Evolutionary conservation across 139 green algal species (phyloP).

Genomic region (Coelastrella sp.): DNA sequence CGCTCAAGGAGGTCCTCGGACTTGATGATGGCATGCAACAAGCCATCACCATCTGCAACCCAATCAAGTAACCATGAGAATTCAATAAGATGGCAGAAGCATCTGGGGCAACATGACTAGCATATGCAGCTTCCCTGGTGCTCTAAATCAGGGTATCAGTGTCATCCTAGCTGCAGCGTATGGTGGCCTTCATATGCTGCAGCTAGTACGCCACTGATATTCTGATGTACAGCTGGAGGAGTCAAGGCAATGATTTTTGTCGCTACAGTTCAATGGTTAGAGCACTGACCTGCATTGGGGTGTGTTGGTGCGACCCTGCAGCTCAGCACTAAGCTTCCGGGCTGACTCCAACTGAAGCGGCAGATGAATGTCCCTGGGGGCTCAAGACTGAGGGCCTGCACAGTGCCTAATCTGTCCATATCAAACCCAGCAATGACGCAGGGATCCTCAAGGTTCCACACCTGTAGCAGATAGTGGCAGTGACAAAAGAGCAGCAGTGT

Average conservation of each 20-base stretch:
- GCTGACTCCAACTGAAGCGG: slow-evolving; percentile 71
- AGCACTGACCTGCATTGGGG: slow-evolving; percentile 50
- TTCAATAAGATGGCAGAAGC: neutral
- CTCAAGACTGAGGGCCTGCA: slow-evolving; percentile 58
- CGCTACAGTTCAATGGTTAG: neutral
- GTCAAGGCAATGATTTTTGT: neutral
- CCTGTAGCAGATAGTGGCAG: neutral
- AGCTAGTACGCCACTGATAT: too few species aligned
- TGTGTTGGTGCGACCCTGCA: slow-evolving; percentile 1
- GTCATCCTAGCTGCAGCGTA: too few species aligned
- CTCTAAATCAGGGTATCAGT: too few species aligned
- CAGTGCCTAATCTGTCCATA: slow-evolving; percentile 70
- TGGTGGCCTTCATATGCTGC: too few species aligned
- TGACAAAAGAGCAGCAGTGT: too few species aligned
- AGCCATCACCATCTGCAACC: slow-evolving; percentile 58
- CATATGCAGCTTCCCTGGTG: too few species aligned
- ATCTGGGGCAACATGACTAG: too few species aligned
- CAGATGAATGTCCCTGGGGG: slow-evolving; percentile 75
- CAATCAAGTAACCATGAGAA: neutral
- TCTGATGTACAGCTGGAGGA: neutral
- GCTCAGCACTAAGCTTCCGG: slow-evolving; percentile 64
- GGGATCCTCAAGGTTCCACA: slow-evolving; percentile 77
- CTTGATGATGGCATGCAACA: slow-evolving; percentile 77
- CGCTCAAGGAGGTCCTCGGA: slow-evolving; percentile 70
- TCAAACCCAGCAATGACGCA: slow-evolving; percentile 77